Base-by-base conservation (phyloP, 208 protist species). In the Leishmania major region DNA sequence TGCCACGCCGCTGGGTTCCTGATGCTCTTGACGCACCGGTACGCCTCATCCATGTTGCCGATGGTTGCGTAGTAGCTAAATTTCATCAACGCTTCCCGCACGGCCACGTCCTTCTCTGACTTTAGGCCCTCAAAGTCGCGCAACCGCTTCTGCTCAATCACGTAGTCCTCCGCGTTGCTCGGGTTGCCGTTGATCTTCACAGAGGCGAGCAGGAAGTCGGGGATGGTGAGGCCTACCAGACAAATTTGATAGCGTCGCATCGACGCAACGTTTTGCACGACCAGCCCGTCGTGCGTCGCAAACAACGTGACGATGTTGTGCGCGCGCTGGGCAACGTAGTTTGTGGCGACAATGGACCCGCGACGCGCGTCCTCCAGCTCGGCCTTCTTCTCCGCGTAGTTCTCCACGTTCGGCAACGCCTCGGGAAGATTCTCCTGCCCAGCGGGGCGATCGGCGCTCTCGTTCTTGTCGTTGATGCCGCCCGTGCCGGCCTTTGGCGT, bases 31-130 rank as follows among this genome's bases (percentile, higher is more conserved):
- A 99, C 97, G 59, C 96, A 97, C 53, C 94, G 92, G 82, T 99
- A 99, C n/a, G 97, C 98, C 90, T 99, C 98, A 87, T 99, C 98
- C 98, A 99, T 99, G 87, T 99, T 98, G 60, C 97, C 98, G 49
- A 99, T 97, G 22, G 98, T 98, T 31, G 98, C 93, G 84, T 99
- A 97, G 89, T 98, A 99, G 82, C 94, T 97, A 85, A 99, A 99
- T 84, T 98, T 94, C 88, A 99, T 94, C 49, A 99, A 90, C 74
- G 98, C 98, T 80, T 98, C 93, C 19, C 95, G 91, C 35, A 98
- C 96, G 6, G 84, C 89, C 0, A 88, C 91, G 81, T 98, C 95
- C 71, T 97, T 95, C 62, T 97, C 93, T 40, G 91, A 92, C 79
- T 97, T 94, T 22, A 99, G 86, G 4, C 95, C 97, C 78, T 98